phyloP scores from a whole-genome alignment of 768 basidiomycete species.

The Dictyophora rubrovolvata region DNA sequence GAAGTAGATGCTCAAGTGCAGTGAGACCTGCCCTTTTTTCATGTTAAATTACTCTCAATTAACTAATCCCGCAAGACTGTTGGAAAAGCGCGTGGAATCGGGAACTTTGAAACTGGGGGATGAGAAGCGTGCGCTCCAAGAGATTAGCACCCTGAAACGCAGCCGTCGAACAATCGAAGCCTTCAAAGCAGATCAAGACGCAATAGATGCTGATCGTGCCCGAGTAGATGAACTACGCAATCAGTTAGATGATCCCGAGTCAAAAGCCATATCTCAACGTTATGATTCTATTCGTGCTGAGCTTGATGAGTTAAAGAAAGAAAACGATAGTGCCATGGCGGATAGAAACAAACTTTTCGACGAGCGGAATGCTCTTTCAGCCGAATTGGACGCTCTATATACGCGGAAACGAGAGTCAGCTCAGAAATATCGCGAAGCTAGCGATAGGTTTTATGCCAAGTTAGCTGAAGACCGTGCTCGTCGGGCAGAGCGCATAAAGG shows the following conservation, averaged over 20 bases:
- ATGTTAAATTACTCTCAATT: background rate
- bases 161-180: slow-evolving; percentile 65
- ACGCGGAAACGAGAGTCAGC: slow-evolving; percentile 67
- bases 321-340: slow-evolving; percentile 76
- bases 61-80: slow-evolving; percentile 35
- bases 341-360: slow-evolving; percentile 75
- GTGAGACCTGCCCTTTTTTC: slow-evolving; percentile 35
- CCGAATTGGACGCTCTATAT: slow-evolving; percentile 59
- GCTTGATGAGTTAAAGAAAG: slow-evolving; percentile 77
- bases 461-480: slow-evolving; percentile 81
- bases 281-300: slow-evolving; percentile 78
- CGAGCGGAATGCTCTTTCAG: slow-evolving; percentile 69
- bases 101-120: slow-evolving; percentile 87
- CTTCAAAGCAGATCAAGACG: slow-evolving; percentile 68
- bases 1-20: slow-evolving; percentile 84
- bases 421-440: slow-evolving; percentile 65
- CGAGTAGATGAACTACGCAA: slow-evolving; percentile 70
- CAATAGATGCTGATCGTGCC: slow-evolving; percentile 70
- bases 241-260: slow-evolving; percentile 84
- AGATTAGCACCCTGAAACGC: slow-evolving; percentile 69
- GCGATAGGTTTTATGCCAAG: slow-evolving; percentile 75
- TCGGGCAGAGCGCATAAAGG: slow-evolving; percentile 67
- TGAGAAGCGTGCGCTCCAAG: slow-evolving; percentile 90
- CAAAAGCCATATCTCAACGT: slow-evolving; percentile 67
- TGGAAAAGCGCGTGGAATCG: slow-evolving; percentile 88